Base-by-base conservation (phyloP, 2,329 filamentous ascomycete genomes). In the Mariannaea sp. region DNA sequence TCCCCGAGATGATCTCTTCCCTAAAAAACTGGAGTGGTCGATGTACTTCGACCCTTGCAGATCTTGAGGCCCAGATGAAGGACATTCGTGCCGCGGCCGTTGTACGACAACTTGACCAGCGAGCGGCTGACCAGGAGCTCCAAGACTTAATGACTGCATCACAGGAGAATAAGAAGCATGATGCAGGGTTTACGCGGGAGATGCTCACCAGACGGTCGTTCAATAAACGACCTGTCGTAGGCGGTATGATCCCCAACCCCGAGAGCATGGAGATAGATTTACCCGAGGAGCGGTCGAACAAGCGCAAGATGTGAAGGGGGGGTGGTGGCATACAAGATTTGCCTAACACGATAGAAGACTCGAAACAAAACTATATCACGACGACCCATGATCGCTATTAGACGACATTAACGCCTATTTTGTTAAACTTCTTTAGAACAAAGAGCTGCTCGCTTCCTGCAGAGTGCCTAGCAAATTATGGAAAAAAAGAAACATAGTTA, bases 1-100 rank as follows among this genome's bases (percentile, higher is more conserved):
- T 96, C 10, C 82, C 85, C 0, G 72, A 75, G 1, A 87, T 97
- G 75, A 80, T 91, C 22, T 70, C 74, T 3, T 82, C 86, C 10
- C 80, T 99, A 9, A 78, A 80, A 24, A 80, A 80, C 49, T 99
- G 93, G 93, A 85, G 88, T 46, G 76, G 73, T n/a, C 85, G 92
- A 53, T 97, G 93, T 76, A 82, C 84, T 5, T 74, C 78, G 3
- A 90, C 91, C 2, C 83, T 97, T 2, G 75, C 73, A 0, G 88
- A 88, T 24, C 82, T 99, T 3, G 91, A 96, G 59, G 75, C 77
- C 1, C 88, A 96, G 70, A 89, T 96, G 50, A 78, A 78, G 12
- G 77, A 73, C 26, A 85, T 97, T 56, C 86, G 83, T 60, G 71
- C 72, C 2, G 75, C 78, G 1, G 87, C 88, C 1, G 73, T 76